Percentiles rank a stretch among this genome's conserved stretches.
Conservation (phyloP, 192 early-diverging fungal species). For the Linderina pennispora region DNA sequence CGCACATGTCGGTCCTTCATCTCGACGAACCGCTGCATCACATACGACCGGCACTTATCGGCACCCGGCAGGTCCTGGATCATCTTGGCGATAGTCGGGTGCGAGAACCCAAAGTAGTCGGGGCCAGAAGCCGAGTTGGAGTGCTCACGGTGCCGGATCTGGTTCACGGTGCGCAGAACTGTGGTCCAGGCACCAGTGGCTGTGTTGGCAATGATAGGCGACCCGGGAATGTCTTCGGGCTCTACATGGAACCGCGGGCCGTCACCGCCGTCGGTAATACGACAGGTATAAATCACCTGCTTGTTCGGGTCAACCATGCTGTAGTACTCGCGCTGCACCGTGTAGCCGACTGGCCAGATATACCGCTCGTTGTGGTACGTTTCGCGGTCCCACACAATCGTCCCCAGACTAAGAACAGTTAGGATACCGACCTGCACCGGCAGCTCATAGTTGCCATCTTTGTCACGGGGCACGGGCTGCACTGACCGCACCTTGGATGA, state of each 20-base stretch:
- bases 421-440: constrained; percentile 76
- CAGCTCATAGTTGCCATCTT: constrained; percentile 61
- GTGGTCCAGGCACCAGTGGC: constrained; percentile 89
- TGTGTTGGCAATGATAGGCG: constrained; percentile 63
- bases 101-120: constrained; percentile 87
- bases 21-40: constrained; percentile 61
- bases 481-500: constrained; percentile 34
- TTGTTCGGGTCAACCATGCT: constrained; percentile 62
- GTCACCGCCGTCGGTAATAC: constrained; percentile 69
- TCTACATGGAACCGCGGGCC: constrained; percentile 75
- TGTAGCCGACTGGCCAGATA: constrained; percentile 90
- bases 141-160: constrained; percentile 69
- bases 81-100: constrained; percentile 77
- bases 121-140: constrained; percentile 81
- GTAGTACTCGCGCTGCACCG: constrained; percentile 57
- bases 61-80: constrained; percentile 84
- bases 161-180: constrained; percentile 72
- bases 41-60: constrained; percentile 63
- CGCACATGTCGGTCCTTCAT: constrained; percentile 53
- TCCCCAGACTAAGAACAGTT: constrained; percentile 66
- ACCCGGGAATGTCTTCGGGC: constrained; percentile 68
- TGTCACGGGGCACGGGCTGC: constrained; percentile 47
- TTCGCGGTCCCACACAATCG: constrained; percentile 65
- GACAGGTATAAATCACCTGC: constrained; percentile 60
- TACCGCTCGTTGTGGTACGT: constrained; percentile 86